Evolutionary conservation across 768 basidiomycete genomes (phyloP).

Genomic region (Kwoniella mangroviensis): DNA sequence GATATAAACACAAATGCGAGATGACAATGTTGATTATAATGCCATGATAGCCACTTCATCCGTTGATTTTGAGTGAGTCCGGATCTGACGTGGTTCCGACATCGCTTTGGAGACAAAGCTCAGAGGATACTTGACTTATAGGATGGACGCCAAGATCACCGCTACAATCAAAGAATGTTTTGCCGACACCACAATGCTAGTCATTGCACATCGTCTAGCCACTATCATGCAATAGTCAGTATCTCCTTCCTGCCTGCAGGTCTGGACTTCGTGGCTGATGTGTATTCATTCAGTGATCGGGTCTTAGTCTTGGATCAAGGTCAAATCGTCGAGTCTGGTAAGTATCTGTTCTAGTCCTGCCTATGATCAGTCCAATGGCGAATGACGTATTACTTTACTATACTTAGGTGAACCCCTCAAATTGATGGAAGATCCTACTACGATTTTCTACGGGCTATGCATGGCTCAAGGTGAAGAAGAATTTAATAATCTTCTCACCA

Average conservation of each 20-base stretch:
- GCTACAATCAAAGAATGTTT: conserved; percentile 53
- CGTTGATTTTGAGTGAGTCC: conserved; percentile 55
- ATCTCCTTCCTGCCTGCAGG: neutral
- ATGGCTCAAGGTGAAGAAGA: conserved; percentile 54
- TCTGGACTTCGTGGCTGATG: neutral
- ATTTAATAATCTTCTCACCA: conserved; percentile 33
- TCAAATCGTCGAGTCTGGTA: conserved; percentile 50
- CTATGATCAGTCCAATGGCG: neutral
- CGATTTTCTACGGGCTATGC: conserved; percentile 47
- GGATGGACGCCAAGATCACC: conserved; percentile 57
- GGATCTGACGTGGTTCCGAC: neutral
- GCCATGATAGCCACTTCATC: conserved; percentile 48
- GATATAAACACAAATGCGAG: no score
- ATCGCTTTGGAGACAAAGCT: no score
- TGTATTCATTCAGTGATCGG: conserved; percentile 33
- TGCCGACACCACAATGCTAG: conserved; percentile 51
- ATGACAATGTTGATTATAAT: no score
- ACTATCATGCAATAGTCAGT: conserved; percentile 56
- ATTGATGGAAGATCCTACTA: conserved; percentile 32
- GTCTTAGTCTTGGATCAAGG: conserved; percentile 53
- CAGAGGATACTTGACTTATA: conserved; percentile 13
- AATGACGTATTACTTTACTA: neutral
- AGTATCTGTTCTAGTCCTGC: neutral
- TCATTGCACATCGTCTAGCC: conserved; percentile 56
- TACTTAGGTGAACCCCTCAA: conserved; percentile 43